Evolutionary conservation across 73 alveolate genomes (phyloP), one percentile per base, ranked within the genome.

Genomic region (Symbiodinium natans): DNA sequence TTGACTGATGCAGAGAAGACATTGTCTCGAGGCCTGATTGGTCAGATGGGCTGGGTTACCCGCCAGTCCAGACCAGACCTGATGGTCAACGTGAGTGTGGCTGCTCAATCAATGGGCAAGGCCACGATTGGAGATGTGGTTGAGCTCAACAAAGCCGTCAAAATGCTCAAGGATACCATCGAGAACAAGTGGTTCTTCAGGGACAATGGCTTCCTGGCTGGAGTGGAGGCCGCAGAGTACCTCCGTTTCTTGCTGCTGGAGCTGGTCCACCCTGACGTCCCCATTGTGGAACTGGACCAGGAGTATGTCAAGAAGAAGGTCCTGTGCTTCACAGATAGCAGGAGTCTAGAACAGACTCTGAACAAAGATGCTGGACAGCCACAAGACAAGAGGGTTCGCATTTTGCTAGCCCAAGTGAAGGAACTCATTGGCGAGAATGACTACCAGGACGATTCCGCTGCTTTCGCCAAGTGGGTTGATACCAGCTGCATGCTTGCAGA

Each of bases 31-130:
- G 84, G 43, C 27, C 41, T 87, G 68, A 39, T 87, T 36, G 94
- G 94, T 1, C 56, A 83, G 25, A 25, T 87, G 36, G 84, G 94
- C 0, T 54, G 85, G 94, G 71, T 87, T 11, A 63, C 94, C n/a
- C 40, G 94, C 42, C 94, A 87, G 68, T 56, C 94, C 15, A n/a
- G 85, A 0, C 94, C 85, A 8, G 94, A 87, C 54, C 29, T 85
- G 42, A 29, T 85, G n/a, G n/a, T n/a, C n/a, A n/a, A n/a, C n/a
- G n/a, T n/a, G n/a, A n/a, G n/a, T n/a, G n/a, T n/a, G n/a, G 43
- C 82, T 52, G 39, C 54, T 4, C 93, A 85, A 34, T 48, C 80
- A 9, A 85, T 52, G 77, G 82, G 93, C 4, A 34, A 25, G 11
- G 82, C 93, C 3, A 29, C 11, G 40, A 31, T 85, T 40, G 41